phyloP scores from a whole-genome alignment of 257 asterid genomes.

The Leptodermis oblonga region DNA sequence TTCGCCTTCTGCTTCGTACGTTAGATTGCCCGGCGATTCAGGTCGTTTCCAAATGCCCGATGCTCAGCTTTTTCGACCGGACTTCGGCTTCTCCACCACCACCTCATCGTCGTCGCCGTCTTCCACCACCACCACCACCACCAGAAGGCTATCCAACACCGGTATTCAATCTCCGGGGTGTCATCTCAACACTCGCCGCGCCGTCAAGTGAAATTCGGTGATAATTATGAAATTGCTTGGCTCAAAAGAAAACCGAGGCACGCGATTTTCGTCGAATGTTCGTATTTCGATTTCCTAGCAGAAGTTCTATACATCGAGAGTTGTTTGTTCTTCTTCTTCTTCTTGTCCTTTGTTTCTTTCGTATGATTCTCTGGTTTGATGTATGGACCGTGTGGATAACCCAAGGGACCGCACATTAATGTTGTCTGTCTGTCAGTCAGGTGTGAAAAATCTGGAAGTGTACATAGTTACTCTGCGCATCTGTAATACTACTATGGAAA shows the following conservation, averaged over 20 bases:
- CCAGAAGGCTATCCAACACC: conserved; percentile 23
- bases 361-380: background rate
- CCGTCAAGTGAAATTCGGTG: conserved; percentile 23
- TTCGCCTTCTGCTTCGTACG: conserved; percentile 48
- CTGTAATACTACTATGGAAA: background rate
- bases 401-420: conserved; percentile 27
- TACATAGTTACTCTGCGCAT: conserved; percentile 8
- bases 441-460: conserved; percentile 24
- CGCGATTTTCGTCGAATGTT: too few relatives aligned
- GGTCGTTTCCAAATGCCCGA: conserved; percentile 51
- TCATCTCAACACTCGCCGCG: conserved; percentile 32
- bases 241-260: background rate
- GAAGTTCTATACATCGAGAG: background rate
- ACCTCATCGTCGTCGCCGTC: conserved; percentile 31
- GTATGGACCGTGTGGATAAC: conserved; percentile 31
- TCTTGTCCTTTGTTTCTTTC: background rate
- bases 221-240: background rate
- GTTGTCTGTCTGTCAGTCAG: background rate
- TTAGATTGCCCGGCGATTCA: conserved; percentile 71
- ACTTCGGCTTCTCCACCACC: conserved; percentile 36
- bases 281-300: background rate
- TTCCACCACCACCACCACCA: conserved; percentile 22
- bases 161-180: conserved; percentile 30
- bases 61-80: conserved; percentile 38
- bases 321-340: background rate